Evolutionary conservation across 805 yeast genomes (phyloP).

Genomic region (Kluyveromyces nonfermentans): DNA sequence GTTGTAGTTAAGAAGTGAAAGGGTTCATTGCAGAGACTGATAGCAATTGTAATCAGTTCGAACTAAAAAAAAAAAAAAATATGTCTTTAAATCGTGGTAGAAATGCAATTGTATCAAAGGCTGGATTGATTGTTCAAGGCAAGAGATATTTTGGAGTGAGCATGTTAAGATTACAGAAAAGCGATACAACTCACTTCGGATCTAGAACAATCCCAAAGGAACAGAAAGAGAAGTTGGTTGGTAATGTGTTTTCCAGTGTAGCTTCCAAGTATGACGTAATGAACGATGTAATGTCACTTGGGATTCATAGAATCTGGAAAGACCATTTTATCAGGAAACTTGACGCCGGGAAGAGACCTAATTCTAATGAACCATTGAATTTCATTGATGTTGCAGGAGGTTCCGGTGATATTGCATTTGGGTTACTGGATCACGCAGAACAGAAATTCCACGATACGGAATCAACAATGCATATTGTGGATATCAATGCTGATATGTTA

Average conservation of each 20-base stretch:
- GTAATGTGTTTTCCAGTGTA: conserved; percentile 86
- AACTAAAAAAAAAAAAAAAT: no score
- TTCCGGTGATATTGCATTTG: conserved; percentile 96
- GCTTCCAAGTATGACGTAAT: conserved; percentile 90
- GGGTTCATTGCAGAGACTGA: not conserved
- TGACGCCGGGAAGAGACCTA: conserved; percentile 91
- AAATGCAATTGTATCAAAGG: not conserved
- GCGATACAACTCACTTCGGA: conserved; percentile 82
- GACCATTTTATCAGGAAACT: conserved; percentile 76
- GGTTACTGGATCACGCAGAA: conserved; percentile 86
- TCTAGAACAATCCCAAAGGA: conserved; percentile 69
- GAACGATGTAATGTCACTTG: conserved; percentile 98
- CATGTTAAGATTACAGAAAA: not conserved
- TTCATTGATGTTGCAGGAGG: conserved; percentile 98
- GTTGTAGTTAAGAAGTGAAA: not conserved
- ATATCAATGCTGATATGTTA: conserved; percentile 94
- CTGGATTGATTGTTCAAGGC: not conserved
- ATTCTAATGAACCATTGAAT: conserved; percentile 62
- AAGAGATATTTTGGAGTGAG: not conserved
- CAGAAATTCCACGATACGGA: conserved; percentile 61
- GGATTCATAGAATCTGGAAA: conserved; percentile 93
- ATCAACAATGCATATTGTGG: conserved; percentile 83
- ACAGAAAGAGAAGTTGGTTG: conserved; percentile 75
- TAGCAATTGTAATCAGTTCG: not conserved
- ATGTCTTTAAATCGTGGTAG: not conserved